These are phyloP conservation scores for Rhodotorula sphaerocarpa DNA, from an alignment of 768 basidiomycete species.

Conservation along the genomic window DNA sequence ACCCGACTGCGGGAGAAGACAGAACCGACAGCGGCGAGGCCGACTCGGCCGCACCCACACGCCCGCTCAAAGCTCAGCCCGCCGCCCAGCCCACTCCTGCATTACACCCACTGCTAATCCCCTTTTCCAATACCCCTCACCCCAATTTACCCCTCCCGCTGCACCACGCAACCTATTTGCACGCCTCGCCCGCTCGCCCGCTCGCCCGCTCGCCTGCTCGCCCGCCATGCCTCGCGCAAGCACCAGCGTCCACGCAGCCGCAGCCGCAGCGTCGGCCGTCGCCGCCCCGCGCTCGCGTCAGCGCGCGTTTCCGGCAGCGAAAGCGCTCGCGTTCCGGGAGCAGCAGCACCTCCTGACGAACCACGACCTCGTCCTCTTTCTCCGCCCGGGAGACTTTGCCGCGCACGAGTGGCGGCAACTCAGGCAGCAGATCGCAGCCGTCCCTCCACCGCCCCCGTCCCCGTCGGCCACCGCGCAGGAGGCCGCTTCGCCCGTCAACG, in stretches of 20 bases:
- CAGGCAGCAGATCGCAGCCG: conserved; percentile 58
- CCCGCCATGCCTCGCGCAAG: not conserved
- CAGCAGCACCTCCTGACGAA: conserved; percentile 63
- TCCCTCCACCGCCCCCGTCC: conserved; percentile 44
- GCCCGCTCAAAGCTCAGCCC: not conserved
- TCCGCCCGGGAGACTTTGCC: conserved; percentile 68
- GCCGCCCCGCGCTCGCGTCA: too few relatives aligned
- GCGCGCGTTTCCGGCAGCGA: conserved; percentile 71
- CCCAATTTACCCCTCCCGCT: too few relatives aligned
- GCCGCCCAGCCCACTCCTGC: not conserved
- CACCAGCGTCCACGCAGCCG: not conserved
- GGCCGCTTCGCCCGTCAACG: too few relatives aligned
- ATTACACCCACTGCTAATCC: too few relatives aligned
- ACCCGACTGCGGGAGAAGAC: not conserved
- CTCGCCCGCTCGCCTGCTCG: too few relatives aligned
- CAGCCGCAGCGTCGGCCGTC: not conserved
- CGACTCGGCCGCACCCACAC: not conserved
- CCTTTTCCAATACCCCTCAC: too few relatives aligned
- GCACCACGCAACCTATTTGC: too few relatives aligned
- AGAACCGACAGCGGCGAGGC: not conserved
- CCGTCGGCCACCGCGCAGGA: too few relatives aligned
- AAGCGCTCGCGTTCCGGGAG: conserved; percentile 69
- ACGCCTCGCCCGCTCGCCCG: too few relatives aligned
- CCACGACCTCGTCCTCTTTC: conserved; percentile 62
- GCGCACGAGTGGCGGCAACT: conserved; percentile 61